A percentile compares a stretch with the other conserved stretches of the same genome.
Evolutionary conservation across 2,329 filamentous ascomycete genomes (phyloP).

Genomic region (Tolypocladium endophyticum): DNA sequence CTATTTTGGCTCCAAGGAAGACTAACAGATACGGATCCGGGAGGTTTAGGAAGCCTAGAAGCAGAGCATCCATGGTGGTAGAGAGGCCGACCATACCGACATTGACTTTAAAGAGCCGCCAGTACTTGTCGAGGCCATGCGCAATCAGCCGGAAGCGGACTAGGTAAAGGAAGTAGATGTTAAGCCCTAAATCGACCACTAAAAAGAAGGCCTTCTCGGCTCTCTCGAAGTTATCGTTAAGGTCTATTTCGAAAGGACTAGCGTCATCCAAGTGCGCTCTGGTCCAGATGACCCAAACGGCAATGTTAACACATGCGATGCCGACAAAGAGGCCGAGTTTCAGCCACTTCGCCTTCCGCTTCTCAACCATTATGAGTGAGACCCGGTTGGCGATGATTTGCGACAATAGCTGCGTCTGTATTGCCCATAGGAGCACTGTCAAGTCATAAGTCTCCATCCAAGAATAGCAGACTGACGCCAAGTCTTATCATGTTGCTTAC

Average conservation of each 20-base stretch:
- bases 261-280: slow-evolving; percentile 15
- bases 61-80: slow-evolving; percentile 31
- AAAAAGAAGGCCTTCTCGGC: slow-evolving; percentile 36
- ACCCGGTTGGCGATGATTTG: slow-evolving; percentile 36
- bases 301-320: slow-evolving; percentile 25
- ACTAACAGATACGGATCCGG: slow-evolving; percentile 2
- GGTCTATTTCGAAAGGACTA: slow-evolving; percentile 2
- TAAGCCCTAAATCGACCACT: slow-evolving; percentile 35
- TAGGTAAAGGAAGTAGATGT: slow-evolving; percentile 35
- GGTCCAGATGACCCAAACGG: slow-evolving; percentile 30
- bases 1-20: too few relatives aligned
- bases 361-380: slow-evolving; percentile 27
- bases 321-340: slow-evolving; percentile 23
- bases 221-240: slow-evolving; percentile 13
- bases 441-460: neutral
- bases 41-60: slow-evolving; percentile 13
- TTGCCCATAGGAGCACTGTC: slow-evolving; percentile 7
- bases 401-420: slow-evolving; percentile 28
- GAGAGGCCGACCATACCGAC: slow-evolving; percentile 35
- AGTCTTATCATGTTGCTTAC: neutral
- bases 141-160: slow-evolving; percentile 35
- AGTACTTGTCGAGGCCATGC: slow-evolving; percentile 38
- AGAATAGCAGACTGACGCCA: too few relatives aligned
- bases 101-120: slow-evolving; percentile 37
- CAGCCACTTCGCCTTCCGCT: slow-evolving; percentile 18